These are phyloP conservation scores for Schizophyllum amplum DNA, from an alignment of 1,284 basidiomycete species.

Conservation along the genomic window DNA sequence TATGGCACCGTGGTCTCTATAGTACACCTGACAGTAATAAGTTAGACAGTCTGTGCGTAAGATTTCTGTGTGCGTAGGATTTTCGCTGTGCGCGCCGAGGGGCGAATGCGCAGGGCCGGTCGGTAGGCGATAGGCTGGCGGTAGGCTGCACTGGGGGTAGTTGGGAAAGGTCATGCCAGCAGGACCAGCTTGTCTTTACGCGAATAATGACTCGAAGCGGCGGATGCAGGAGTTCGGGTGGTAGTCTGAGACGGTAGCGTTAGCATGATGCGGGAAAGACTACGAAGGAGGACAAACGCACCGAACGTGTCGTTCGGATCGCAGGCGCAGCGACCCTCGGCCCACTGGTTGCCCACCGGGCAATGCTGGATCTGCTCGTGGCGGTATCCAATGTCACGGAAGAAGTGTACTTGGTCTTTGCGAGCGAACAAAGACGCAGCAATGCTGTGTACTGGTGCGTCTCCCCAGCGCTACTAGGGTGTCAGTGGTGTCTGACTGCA, in stretches of 20 bases:
- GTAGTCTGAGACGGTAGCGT: constrained; percentile 7
- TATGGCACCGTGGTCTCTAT: neutral
- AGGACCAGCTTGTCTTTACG: neutral
- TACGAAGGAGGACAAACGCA: constrained; percentile 15
- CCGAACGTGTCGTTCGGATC: constrained; percentile 35
- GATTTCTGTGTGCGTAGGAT: neutral
- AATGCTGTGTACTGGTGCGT: constrained; percentile 82
- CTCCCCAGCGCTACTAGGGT: constrained; percentile 62
- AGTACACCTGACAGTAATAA: neutral
- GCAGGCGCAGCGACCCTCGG: constrained; percentile 33
- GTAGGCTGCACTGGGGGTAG: neutral
- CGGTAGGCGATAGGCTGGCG: neutral
- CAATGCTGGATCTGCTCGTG: constrained; percentile 45
- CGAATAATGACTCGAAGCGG: neutral
- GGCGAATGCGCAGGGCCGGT: neutral
- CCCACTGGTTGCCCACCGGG: constrained; percentile 35
- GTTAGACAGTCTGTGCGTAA: neutral
- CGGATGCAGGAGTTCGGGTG: constrained; percentile 10
- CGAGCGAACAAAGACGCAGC: constrained; percentile 66
- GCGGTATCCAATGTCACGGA: constrained; percentile 37
- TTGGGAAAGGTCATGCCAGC: neutral
- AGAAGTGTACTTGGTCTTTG: constrained; percentile 72
- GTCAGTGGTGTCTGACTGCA: neutral
- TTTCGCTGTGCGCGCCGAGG: neutral
- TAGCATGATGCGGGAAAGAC: neutral